These are phyloP conservation scores for Coleophoma eucalyptorum DNA, from an alignment of 2,329 filamentous ascomycete species.

Conservation along the genomic window DNA sequence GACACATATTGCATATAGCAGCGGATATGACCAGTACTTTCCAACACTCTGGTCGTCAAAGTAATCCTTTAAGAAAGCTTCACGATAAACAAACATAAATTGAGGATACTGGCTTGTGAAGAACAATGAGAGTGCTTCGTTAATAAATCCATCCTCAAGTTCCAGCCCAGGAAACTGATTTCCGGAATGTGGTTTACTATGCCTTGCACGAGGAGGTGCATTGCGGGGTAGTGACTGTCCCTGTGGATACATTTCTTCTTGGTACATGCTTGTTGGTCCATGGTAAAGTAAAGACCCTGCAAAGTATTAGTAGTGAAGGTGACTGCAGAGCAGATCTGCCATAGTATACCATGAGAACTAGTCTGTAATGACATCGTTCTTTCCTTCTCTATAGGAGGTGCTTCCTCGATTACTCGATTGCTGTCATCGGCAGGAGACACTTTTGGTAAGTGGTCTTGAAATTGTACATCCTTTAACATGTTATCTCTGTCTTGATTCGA, in stretches of 20 bases:
- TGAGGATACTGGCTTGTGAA: slow-evolving; percentile 27
- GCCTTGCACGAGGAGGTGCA: neutral
- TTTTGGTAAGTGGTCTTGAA: neutral
- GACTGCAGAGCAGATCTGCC: neutral
- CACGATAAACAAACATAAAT: slow-evolving; percentile 28
- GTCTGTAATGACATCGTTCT: slow-evolving; percentile 1
- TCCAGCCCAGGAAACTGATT: slow-evolving; percentile 17
- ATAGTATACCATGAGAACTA: neutral
- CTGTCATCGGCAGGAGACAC: neutral
- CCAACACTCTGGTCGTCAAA: slow-evolving; percentile 12
- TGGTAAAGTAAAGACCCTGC: slow-evolving; percentile 13
- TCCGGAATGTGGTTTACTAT: slow-evolving; percentile 14
- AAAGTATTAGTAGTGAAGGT: neutral
- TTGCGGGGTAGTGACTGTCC: neutral
- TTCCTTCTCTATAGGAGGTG: neutral
- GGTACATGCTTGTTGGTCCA: slow-evolving; percentile 22
- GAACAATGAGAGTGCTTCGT: slow-evolving; percentile 17
- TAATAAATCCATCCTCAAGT: slow-evolving; percentile 16
- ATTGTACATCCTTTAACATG: neutral
- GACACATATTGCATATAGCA: slow-evolving; percentile 21
- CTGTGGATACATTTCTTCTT: slow-evolving; percentile 3
- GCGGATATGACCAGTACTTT: slow-evolving; percentile 24
- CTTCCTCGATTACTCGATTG: neutral
- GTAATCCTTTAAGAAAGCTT: slow-evolving; percentile 24
- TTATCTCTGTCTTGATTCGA: neutral